These are phyloP conservation scores for Aristolochia fimbriata DNA, from an alignment of 164 flowering plant genomes.

Conservation along the genomic window DNA sequence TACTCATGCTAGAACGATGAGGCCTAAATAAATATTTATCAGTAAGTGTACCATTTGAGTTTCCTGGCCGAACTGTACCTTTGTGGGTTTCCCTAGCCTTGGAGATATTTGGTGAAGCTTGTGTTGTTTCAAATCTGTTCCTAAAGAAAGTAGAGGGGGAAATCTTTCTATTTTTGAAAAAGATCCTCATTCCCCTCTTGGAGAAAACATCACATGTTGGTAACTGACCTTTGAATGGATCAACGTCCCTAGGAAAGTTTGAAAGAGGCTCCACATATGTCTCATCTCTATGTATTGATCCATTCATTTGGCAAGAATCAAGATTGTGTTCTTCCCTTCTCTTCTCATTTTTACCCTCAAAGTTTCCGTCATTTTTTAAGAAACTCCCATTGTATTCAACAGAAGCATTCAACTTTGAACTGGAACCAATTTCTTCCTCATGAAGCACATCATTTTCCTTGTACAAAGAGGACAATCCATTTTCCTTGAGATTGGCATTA, in stretches of 20 bases:
- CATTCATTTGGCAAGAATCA: slow-evolving; percentile 13
- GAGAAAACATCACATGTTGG: slow-evolving; percentile 74
- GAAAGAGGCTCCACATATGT: slow-evolving; percentile 16
- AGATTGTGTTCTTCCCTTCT: slow-evolving; percentile 3
- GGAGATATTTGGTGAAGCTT: slow-evolving; percentile 12
- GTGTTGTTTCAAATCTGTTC: slow-evolving; percentile 25
- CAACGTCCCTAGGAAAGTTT: slow-evolving; percentile 15
- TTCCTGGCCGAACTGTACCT: slow-evolving; percentile 8
- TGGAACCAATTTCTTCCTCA: slow-evolving; percentile 18
- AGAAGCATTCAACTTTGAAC: slow-evolving; percentile 11
- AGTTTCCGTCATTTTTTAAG: slow-evolving; percentile 8
- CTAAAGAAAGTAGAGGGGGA: slow-evolving; percentile 39
- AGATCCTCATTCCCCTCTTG: slow-evolving; percentile 62
- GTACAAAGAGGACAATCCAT: slow-evolving; percentile 5
- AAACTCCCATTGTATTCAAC: slow-evolving; percentile 11
- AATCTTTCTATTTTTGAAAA: slow-evolving; percentile 36
- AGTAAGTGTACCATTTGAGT: slow-evolving; percentile 24
- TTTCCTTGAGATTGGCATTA: slow-evolving; percentile 9
- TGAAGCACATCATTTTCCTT: slow-evolving; percentile 2
- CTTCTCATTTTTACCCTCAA: slow-evolving; percentile 14
- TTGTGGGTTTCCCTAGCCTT: slow-evolving; percentile 9
- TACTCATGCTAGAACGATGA: slow-evolving; percentile 16
- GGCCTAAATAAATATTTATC: slow-evolving; percentile 7
- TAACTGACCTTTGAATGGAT: slow-evolving; percentile 69
- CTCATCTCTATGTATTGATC: slow-evolving; percentile 8